Evolutionary conservation across 1,284 basidiomycete species (phyloP), one percentile per base, ranked within the genome.

Genomic region (Apiotrichum laibachii): DNA sequence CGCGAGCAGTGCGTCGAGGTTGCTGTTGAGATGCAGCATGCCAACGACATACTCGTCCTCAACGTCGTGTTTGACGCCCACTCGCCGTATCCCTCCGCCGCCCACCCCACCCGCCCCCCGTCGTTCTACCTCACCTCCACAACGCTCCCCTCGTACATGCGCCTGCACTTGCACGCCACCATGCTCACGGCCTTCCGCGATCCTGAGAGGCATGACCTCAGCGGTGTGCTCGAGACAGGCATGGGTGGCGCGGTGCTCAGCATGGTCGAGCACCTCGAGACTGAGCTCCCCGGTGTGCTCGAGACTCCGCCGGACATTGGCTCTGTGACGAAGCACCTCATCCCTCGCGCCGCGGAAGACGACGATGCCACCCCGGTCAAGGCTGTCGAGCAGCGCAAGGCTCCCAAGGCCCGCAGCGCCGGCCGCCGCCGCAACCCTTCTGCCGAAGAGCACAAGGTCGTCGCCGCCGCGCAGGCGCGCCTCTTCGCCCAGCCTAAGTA

Each of bases 121-220:
- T 77, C 85, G 0, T 85, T 93, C 75, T 94, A 87, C 72, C 77
- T 96, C 57, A 83, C 87, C 0, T 92, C 91, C 1, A 72, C 78
- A 0, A 84, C 84, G 0, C 80, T 89, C 8, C 85, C 93, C 0
- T 83, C 91, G 0, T 97, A 96, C 74, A 81, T 96, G 62, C 86
- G 90, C 37, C 84, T 97, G 0, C 86, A 95, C 67, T 82, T 96
- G 18, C 82, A 92, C n/a, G 83, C 85, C 2, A 80, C 81, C 43
- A 79, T 90, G 16, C 79, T 90, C 10, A 60, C 71, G 7, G 82
- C 82, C 11, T 81, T 87, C 74, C 78, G 83, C 60, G 77, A 78
- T 62, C 70, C 72, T 1, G 73, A 76, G 52, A 64, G 77, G 16
- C 81, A 81, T 2, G 82, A 84, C 53, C 78, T 83, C 63, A 69